Conservation (phyloP, 345 rosid species). For the Citrus reticulata region DNA sequence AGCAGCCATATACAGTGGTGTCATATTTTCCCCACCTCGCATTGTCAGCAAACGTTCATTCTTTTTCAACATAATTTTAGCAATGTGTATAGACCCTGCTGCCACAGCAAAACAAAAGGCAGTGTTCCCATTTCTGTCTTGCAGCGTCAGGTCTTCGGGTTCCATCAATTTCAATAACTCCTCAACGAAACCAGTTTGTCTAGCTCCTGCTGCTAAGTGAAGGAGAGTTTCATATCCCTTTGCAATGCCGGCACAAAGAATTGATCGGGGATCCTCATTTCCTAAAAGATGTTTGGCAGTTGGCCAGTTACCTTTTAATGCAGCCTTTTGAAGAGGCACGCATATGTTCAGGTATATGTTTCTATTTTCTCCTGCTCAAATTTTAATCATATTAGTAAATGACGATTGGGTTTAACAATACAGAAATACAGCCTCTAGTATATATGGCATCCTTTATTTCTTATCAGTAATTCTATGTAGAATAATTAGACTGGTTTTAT, state of each 20-base stretch:
- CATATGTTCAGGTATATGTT: background rate
- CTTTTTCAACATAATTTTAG: background rate
- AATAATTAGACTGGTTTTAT: too few relatives aligned
- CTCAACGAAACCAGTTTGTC: background rate
- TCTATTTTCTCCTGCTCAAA: background rate
- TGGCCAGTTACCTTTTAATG: background rate
- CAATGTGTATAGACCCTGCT: background rate
- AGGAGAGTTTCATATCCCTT: background rate
- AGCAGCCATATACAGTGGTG: slow-evolving; percentile 12
- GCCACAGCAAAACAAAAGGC: background rate
- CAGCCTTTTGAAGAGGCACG: background rate
- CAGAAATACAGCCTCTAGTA: too few relatives aligned
- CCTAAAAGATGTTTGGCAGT: background rate
- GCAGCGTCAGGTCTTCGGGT: background rate
- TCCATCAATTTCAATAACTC: background rate
- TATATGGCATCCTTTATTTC: too few relatives aligned
- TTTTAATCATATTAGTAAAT: too few relatives aligned
- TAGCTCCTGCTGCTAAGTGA: slow-evolving; percentile 10
- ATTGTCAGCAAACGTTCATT: background rate
- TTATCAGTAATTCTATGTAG: too few relatives aligned
- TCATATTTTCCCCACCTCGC: background rate
- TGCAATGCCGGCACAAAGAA: background rate
- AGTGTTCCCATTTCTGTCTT: background rate
- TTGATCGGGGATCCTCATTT: background rate
- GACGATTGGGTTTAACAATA: too few relatives aligned